Base-by-base conservation (phyloP, 257 asterid genomes). In the Solanum chmielewskii region DNA sequence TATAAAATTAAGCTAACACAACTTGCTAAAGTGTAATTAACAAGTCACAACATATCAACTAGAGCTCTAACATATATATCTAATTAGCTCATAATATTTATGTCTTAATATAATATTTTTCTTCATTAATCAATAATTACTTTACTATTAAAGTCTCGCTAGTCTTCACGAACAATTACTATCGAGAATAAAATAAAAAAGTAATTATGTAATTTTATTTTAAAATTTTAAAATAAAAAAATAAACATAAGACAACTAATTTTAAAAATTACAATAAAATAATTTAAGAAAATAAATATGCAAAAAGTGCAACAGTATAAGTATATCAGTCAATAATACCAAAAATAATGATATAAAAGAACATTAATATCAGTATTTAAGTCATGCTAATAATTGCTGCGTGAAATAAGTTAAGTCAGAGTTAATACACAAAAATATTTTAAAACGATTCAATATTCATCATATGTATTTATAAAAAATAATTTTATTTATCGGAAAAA, bases 401-500 rank as follows among this genome's bases (percentile, higher is more conserved):
- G 11, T 18, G 68, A 47, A 80, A 80, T 21, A 29, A 11, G 2
- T 9, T 9, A 60, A 60, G 14, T 21, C 68, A 60, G 69, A 6
- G 14, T 11, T 23, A 64, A 64, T 2, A 64, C 7, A 64, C 3
- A 0, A 27, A 64, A 0, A n/a, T n/a, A 4, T 10, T n/a, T n/a
- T n/a, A 62, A 62, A 62, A 23, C 6, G 1, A 59, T 59, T 59
- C 5, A 59, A n/a, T 3, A n/a, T 62, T n/a, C 11, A 23, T 3
- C 6, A n/a, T n/a, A n/a, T 62, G 10, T 9, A 62, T 62, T 4
- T 62, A 23, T 4, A 62, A 56, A 62, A 23, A 10, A 1, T 11
- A 11, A n/a, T 62, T 23, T 62, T n/a, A 52, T 52, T n/a, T 13
- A 64, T 11, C 1, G 3, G 1, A 10, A 0, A 1, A n/a, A n/a